Conservation (phyloP, 139 green algal species). For the Asterochloris erici region DNA sequence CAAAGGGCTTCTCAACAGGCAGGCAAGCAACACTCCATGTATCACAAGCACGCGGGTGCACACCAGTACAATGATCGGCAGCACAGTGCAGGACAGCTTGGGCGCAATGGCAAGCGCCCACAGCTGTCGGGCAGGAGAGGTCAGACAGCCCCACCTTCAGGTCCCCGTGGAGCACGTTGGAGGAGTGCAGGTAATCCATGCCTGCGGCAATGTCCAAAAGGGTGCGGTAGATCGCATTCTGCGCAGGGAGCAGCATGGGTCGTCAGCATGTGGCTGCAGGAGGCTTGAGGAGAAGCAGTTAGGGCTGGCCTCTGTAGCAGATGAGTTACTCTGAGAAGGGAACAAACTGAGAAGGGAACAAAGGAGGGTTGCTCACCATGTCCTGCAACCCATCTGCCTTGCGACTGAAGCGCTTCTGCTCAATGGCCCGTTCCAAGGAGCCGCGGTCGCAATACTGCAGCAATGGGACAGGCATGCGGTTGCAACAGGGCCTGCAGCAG, state of each 20-base stretch:
- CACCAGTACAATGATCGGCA: no score
- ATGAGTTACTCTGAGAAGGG: neutral
- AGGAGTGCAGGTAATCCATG: conserved; percentile 50
- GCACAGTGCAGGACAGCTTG: no score
- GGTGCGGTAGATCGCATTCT: conserved; percentile 22
- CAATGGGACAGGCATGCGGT: neutral
- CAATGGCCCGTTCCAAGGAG: conserved; percentile 22
- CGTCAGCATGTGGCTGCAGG: neutral
- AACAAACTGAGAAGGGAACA: neutral
- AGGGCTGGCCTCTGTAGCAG: neutral
- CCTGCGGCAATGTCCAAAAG: conserved; percentile 45
- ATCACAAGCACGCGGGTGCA: no score
- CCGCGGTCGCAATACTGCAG: conserved; percentile 29
- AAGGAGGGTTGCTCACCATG: conserved; percentile 9
- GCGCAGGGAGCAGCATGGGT: neutral
- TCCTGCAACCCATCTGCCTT: conserved; percentile 18
- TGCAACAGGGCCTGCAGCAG: no score
- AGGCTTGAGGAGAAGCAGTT: neutral
- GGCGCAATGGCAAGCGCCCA: no score
- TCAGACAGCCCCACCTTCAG: conserved; percentile 30
- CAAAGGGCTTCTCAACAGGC: no score
- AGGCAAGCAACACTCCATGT: no score
- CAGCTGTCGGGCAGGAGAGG: no score
- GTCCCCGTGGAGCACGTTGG: conserved; percentile 50
- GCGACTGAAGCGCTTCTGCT: conserved; percentile 3